Percentiles rank a stretch among this genome's conserved stretches.
phyloP scores from a whole-genome alignment of 768 basidiomycete genomes.

The Boletus vinaceobasis region DNA sequence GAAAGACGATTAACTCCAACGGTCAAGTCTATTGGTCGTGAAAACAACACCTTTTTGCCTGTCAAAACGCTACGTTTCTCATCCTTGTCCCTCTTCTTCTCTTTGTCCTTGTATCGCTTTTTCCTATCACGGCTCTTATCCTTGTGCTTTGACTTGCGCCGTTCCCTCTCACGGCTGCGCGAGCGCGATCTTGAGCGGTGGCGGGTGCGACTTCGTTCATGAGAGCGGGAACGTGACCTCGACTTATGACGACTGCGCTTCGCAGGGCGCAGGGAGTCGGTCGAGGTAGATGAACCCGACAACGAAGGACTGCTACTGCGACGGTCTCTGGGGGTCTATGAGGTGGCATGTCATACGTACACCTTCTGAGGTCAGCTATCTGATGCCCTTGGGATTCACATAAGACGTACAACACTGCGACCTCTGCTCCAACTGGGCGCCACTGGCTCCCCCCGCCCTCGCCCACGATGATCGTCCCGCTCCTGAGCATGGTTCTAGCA shows the following conservation, averaged over 20 bases:
- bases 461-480: constrained; percentile 2
- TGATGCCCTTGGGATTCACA: neutral
- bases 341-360: constrained; percentile 10
- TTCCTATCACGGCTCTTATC: constrained; percentile 35
- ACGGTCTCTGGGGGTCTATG: constrained; percentile 22
- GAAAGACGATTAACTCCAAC: neutral
- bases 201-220: constrained; percentile 12
- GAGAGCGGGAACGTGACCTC: constrained; percentile 21
- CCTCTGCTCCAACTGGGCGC: constrained; percentile 13
- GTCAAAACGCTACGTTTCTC: constrained; percentile 56
- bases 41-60: constrained; percentile 51
- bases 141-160: constrained; percentile 23
- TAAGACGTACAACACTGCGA: constrained; percentile 30
- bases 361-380: constrained; percentile 27
- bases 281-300: constrained; percentile 16
- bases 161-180: constrained; percentile 23
- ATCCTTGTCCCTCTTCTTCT: constrained; percentile 38
- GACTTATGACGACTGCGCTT: constrained; percentile 19
- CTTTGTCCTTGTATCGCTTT: constrained; percentile 36
- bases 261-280: constrained; percentile 7
- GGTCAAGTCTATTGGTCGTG: neutral
- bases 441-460: neutral
- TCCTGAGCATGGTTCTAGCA: constrained; percentile 1
- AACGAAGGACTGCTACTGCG: constrained; percentile 18
- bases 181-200: constrained; percentile 29